These are phyloP conservation scores for Staphylotrichum longicolle DNA, from an alignment of 495 filamentous ascomycete species.

Conservation along the genomic window DNA sequence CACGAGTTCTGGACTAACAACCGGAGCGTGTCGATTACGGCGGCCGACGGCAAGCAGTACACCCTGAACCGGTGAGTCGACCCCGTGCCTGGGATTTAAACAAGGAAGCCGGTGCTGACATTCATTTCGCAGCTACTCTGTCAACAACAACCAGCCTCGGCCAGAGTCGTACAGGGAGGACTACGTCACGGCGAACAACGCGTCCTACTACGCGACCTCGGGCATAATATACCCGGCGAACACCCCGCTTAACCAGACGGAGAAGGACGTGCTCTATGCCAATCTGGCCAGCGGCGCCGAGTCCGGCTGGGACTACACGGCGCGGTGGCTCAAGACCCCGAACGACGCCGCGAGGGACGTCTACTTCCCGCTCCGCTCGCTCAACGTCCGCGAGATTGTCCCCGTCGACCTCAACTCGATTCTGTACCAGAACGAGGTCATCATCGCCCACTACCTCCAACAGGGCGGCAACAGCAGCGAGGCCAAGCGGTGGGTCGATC, in stretches of 20 bases:
- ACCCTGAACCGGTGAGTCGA: slow-evolving; percentile 41
- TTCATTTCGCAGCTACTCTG: slow-evolving; percentile 36
- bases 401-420: slow-evolving; percentile 53
- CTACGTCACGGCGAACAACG: slow-evolving; percentile 47
- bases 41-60: slow-evolving; percentile 36
- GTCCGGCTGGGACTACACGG: slow-evolving; percentile 49
- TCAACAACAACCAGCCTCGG: slow-evolving; percentile 49
- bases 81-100: neutral
- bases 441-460: slow-evolving; percentile 40
- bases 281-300: slow-evolving; percentile 52
- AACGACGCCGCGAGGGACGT: slow-evolving; percentile 45
- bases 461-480: slow-evolving; percentile 32
- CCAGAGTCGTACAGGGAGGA: slow-evolving; percentile 53
- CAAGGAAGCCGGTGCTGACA: neutral
- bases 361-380: slow-evolving; percentile 51
- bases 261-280: slow-evolving; percentile 43
- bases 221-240: slow-evolving; percentile 51
- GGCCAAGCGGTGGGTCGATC: slow-evolving; percentile 33
- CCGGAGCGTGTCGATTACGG: slow-evolving; percentile 40
- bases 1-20: slow-evolving; percentile 48
- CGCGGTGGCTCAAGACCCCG: slow-evolving; percentile 42
- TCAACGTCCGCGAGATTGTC: slow-evolving; percentile 42
- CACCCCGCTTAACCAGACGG: slow-evolving; percentile 37
- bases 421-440: slow-evolving; percentile 48
- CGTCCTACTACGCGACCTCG: slow-evolving; percentile 43